These are phyloP conservation scores for Stemphylium lycopersici DNA, from an alignment of 2,329 filamentous ascomycete genomes.

Conservation along the genomic window DNA sequence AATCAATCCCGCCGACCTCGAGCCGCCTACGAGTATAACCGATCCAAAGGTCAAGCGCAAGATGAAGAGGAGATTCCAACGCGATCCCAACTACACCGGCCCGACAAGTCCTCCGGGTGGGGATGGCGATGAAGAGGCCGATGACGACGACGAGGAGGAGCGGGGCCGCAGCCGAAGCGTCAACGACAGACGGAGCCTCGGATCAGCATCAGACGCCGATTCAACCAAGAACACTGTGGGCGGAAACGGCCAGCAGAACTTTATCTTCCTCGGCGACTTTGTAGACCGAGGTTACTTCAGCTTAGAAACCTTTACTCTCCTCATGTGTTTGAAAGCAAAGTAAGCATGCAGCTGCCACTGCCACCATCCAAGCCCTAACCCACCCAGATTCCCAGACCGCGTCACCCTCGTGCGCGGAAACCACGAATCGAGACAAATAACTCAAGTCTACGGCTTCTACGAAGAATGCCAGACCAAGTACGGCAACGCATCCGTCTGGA, in stretches of 20 bases:
- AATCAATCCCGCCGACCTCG: slow-evolving; percentile 89
- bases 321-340: slow-evolving; percentile 77
- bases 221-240: slow-evolving; percentile 49
- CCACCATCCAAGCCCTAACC: background rate
- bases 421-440: slow-evolving; percentile 98
- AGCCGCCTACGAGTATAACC: slow-evolving; percentile 86
- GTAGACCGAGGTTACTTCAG: slow-evolving; percentile 78
- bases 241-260: slow-evolving; percentile 69
- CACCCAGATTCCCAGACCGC: slow-evolving; percentile 68
- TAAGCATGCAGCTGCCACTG: slow-evolving; percentile 43
- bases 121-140: slow-evolving; percentile 54
- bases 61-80: slow-evolving; percentile 66
- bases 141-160: slow-evolving; percentile 57
- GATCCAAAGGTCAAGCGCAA: slow-evolving; percentile 87
- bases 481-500: slow-evolving; percentile 98
- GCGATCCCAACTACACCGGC: slow-evolving; percentile 61
- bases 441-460: slow-evolving; percentile 99
- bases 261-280: slow-evolving; percentile 73
- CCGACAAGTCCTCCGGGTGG: slow-evolving; percentile 56
- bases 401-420: slow-evolving; percentile 79
- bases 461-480: slow-evolving; percentile 99
- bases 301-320: slow-evolving; percentile 72
- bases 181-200: slow-evolving; percentile 47
- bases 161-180: slow-evolving; percentile 54
- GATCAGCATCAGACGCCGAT: slow-evolving; percentile 50